Evolutionary conservation across 2,329 filamentous ascomycete genomes (phyloP).

Genomic region (Xylaria arbuscula): DNA sequence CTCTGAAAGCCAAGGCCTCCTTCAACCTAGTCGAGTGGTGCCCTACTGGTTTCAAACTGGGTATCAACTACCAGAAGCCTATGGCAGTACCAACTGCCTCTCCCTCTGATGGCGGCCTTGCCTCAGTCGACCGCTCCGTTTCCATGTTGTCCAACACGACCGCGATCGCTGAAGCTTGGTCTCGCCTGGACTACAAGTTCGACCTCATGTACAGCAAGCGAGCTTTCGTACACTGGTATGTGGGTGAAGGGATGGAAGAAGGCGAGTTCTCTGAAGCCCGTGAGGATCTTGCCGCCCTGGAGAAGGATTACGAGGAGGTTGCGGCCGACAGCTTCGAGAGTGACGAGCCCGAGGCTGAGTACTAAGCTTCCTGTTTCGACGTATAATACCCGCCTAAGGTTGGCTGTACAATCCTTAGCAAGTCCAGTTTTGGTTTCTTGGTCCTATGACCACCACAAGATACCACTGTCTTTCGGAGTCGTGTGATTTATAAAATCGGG

Average conservation of each 20-base stretch:
- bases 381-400: constrained; percentile 47
- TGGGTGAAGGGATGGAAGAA: constrained; percentile 93
- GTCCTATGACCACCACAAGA: constrained; percentile 31
- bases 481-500: constrained; percentile 27
- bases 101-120: constrained; percentile 67
- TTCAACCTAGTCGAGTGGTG: constrained; percentile 83
- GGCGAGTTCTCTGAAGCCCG: constrained; percentile 89
- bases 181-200: constrained; percentile 78
- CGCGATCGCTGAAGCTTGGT: constrained; percentile 79
- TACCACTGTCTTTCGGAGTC: constrained; percentile 36
- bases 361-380: constrained; percentile 66
- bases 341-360: constrained; percentile 77
- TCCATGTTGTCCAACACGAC: constrained; percentile 82
- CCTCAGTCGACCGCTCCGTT: constrained; percentile 71
- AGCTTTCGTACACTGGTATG: constrained; percentile 82
- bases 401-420: constrained; percentile 32
- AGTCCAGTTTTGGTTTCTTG: constrained; percentile 32
- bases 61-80: constrained; percentile 79
- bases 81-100: constrained; percentile 65
- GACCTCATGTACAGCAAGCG: constrained; percentile 84
- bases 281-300: constrained; percentile 85
- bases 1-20: constrained; percentile 76
- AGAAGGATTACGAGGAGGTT: constrained; percentile 90
- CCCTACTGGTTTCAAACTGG: constrained; percentile 80
- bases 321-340: constrained; percentile 76